Conservation (phyloP, 768 basidiomycete species). For the Phylloporus arenicola region DNA sequence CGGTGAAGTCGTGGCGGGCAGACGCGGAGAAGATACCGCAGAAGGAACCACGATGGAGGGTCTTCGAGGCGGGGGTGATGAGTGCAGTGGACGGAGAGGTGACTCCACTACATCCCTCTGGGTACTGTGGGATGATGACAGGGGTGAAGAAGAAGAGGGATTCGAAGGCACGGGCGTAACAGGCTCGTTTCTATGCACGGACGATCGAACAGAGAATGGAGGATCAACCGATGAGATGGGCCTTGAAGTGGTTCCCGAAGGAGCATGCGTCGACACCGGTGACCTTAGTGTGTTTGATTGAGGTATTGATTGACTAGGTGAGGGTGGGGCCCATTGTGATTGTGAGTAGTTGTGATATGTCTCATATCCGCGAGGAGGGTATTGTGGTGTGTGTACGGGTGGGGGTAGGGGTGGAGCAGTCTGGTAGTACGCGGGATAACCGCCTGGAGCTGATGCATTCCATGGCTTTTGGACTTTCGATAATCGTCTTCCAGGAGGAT, state of each 20-base stretch:
- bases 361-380: conserved; percentile 7
- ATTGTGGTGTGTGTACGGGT: neutral
- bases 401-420: neutral
- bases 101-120: neutral
- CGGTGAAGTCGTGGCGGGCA: neutral
- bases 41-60: neutral
- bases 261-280: neutral
- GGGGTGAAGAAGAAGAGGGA: neutral
- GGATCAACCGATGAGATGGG: conserved; percentile 4
- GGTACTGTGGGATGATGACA: neutral
- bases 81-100: neutral
- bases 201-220: conserved; percentile 1
- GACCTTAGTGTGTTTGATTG: neutral
- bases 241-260: neutral
- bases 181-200: neutral
- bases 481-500: neutral
- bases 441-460: neutral
- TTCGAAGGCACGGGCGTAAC: neutral
- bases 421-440: neutral
- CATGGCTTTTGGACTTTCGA: conserved; percentile 1
- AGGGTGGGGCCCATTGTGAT: neutral
- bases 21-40: neutral
- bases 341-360: neutral
- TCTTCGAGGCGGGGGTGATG: neutral
- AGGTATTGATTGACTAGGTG: neutral